Percentiles rank a stretch among this genome's conserved stretches.
phyloP scores from a whole-genome alignment of 371 early-diverging fungal genomes.

The Batkoa obscura region DNA sequence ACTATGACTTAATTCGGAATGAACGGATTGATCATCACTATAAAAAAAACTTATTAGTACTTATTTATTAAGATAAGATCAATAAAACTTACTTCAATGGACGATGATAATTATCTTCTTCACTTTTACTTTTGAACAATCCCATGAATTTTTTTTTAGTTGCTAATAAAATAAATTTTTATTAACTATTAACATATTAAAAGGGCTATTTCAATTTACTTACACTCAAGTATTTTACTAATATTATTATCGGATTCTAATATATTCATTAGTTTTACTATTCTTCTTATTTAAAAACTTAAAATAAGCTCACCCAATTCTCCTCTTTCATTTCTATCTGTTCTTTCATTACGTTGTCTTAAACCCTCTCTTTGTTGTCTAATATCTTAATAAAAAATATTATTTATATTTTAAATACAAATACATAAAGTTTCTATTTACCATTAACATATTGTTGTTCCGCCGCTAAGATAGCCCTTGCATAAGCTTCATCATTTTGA shows the following conservation, averaged over 20 bases:
- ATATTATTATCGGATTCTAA: neutral
- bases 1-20: neutral
- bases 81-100: neutral
- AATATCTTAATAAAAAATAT: neutral
- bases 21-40: neutral
- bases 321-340: too few relatives aligned
- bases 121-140: neutral
- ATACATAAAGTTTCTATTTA: neutral
- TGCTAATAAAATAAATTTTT: neutral
- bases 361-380: too few relatives aligned
- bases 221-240: neutral
- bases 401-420: neutral
- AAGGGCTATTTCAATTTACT: neutral
- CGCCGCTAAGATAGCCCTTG: constrained; percentile 4
- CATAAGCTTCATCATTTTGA: constrained; percentile 4
- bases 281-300: too few relatives aligned
- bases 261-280: too few relatives aligned
- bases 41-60: neutral
- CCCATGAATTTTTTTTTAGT: neutral
- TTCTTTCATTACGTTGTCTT: neutral
- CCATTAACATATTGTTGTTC: neutral
- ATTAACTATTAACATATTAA: neutral
- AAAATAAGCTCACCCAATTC: too few relatives aligned
- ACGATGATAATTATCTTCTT: neutral
- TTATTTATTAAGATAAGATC: too few relatives aligned